These are phyloP conservation scores for Pholiota adiposa DNA, from an alignment of 1,284 basidiomycete species.

Conservation along the genomic window DNA sequence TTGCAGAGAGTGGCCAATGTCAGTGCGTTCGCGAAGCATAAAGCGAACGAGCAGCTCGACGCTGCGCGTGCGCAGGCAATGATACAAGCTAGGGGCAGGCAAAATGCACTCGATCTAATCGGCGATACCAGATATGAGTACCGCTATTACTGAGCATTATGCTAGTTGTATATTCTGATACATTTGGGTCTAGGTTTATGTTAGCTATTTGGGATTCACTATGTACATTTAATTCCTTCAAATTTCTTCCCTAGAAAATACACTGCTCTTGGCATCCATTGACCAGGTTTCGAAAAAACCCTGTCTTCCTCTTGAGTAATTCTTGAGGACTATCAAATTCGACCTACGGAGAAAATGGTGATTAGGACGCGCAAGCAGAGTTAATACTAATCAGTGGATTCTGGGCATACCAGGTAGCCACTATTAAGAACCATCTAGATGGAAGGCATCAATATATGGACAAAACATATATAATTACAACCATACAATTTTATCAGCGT, in stretches of 20 bases:
- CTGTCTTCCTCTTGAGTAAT: slow-evolving; percentile 50
- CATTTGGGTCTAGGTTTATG: too few relatives aligned
- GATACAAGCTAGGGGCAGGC: background rate
- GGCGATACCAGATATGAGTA: slow-evolving; percentile 9
- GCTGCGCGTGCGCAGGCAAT: slow-evolving; percentile 7
- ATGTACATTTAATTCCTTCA: background rate
- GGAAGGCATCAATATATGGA: background rate
- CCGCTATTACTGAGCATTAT: slow-evolving; percentile 4
- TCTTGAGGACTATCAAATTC: slow-evolving; percentile 53
- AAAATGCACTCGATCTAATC: slow-evolving; percentile 10
- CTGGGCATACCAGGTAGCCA: slow-evolving; percentile 38
- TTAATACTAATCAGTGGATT: too few relatives aligned
- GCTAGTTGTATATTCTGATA: background rate
- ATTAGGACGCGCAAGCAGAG: too few relatives aligned
- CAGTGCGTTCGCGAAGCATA: slow-evolving; percentile 3
- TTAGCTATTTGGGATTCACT: background rate
- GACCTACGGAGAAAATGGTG: too few relatives aligned
- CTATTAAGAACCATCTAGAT: slow-evolving; percentile 42
- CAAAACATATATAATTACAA: background rate
- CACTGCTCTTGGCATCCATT: slow-evolving; percentile 38
- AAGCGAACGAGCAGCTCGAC: slow-evolving; percentile 4
- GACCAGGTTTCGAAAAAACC: slow-evolving; percentile 49
- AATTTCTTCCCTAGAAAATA: background rate
- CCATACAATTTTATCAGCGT: slow-evolving; percentile 55
- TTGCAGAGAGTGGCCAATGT: slow-evolving; percentile 8